Evolutionary conservation across 306 rosid genomes (phyloP), one percentile per base, ranked within the genome.

Genomic region (Quercus aquifolioides): DNA sequence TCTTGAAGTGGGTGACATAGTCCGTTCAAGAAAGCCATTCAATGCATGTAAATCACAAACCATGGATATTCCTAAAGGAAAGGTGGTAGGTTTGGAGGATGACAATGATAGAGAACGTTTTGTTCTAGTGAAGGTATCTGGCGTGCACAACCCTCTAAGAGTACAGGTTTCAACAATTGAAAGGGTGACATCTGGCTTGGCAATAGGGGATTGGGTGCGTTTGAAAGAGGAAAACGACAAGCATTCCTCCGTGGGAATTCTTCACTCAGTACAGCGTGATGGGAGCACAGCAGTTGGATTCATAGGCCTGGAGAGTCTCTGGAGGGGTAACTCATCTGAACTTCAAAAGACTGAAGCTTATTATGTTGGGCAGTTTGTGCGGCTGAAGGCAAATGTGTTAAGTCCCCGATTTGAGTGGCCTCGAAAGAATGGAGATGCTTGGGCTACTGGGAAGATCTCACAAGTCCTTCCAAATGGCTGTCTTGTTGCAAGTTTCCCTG

Each of bases 391-490:
- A 81, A 86, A 76, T 46, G 79, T 91, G 20, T 55, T 83, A 71
- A 85, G 89, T 75, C 96, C 99, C 25, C 86, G 92, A 76, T 94
- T 92, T 2, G 89, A 92, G 82, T 94, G 99, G 99, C 94, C 90
- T 59, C 89, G 81, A 49, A 92, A 85, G 78, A 78, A 67, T 7
- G 87, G 91, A 54, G 86, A 89, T 1, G 70, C 80, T 23, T 90
- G 87, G 87, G 91, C 97, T 6, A 83, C 94, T 3, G 97, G 99
- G 15, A 88, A 84, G 87, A 84, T 94, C 68, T 84, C 86, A 59
- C 89, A 91, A 92, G 85, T 92, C 83, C 89, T 91, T 28, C 97
- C 99, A 43, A 95, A 92, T 73, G 96, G 98, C n/a, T 89, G 97
- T 78, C 89, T 95, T 74, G 30, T 91, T 62, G 92, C 89, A 55